These are phyloP conservation scores for Phytomonas sp. DNA, from an alignment of 208 protist species.

Conservation along the genomic window DNA sequence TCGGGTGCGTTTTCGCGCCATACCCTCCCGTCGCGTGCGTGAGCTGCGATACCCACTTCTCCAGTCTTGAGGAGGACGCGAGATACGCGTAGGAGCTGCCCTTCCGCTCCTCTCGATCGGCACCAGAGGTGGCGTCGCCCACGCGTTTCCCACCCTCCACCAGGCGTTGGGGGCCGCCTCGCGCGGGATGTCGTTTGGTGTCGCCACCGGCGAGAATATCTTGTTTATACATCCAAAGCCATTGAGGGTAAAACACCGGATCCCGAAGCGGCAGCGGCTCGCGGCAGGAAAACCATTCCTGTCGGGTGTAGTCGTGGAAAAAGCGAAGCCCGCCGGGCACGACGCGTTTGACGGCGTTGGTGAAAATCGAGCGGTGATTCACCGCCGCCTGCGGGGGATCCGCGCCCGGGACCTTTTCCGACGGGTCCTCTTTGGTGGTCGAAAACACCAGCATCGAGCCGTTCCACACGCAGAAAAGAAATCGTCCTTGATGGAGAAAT, in stretches of 20 bases:
- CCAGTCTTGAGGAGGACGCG: too few species aligned
- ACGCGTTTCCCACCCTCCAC: background rate
- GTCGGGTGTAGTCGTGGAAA: conserved; percentile 22
- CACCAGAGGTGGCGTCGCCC: background rate
- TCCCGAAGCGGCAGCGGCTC: conserved; percentile 31
- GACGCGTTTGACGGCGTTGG: conserved; percentile 13
- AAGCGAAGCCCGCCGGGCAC: conserved; percentile 13
- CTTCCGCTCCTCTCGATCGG: too few species aligned
- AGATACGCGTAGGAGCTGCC: too few species aligned
- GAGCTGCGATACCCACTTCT: too few species aligned
- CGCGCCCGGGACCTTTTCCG: conserved; percentile 5
- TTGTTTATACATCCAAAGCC: conserved; percentile 25
- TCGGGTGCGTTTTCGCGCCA: too few species aligned
- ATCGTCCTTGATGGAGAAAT: too few species aligned
- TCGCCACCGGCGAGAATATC: conserved; percentile 10
- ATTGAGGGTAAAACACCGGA: conserved; percentile 31
- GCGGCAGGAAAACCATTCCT: conserved; percentile 55
- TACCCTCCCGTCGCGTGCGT: too few species aligned
- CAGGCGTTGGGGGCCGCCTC: background rate
- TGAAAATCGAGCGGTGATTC: conserved; percentile 24
- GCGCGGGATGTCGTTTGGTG: background rate
- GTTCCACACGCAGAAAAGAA: conserved; percentile 7
- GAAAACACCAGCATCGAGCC: conserved; percentile 9
- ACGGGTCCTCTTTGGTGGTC: conserved; percentile 11
- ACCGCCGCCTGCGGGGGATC: conserved; percentile 11